Evolutionary conservation across 2,329 filamentous ascomycete species (phyloP).

Genomic region (Aspergillus intermedius): DNA sequence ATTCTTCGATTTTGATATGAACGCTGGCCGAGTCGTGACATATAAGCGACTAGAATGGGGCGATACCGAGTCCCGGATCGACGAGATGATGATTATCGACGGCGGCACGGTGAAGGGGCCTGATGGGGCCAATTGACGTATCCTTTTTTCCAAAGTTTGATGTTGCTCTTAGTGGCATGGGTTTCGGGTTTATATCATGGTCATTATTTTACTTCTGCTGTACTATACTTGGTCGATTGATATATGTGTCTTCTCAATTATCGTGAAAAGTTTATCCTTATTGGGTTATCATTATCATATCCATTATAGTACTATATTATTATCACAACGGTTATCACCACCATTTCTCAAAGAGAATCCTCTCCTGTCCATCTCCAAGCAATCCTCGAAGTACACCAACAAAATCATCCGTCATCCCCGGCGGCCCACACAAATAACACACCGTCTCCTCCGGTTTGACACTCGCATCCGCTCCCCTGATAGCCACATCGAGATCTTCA

Average conservation of each 20-base stretch:
- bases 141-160: background rate
- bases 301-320: background rate
- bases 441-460: constrained; percentile 35
- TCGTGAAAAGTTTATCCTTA: background rate
- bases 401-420: constrained; percentile 62
- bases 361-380: constrained; percentile 41
- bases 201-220: background rate
- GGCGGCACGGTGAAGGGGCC: constrained; percentile 46
- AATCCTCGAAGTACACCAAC: constrained; percentile 37
- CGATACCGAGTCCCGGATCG: constrained; percentile 45
- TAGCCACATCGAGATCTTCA: constrained; percentile 29
- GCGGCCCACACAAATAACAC: constrained; percentile 63
- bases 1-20: constrained; percentile 90
- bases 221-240: background rate
- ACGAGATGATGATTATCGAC: constrained; percentile 57
- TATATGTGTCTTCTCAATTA: background rate
- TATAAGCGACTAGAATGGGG: constrained; percentile 82
- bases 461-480: constrained; percentile 24
- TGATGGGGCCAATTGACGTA: constrained; percentile 1
- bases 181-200: background rate
- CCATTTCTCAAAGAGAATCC: constrained; percentile 58
- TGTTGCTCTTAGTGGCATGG: background rate
- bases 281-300: background rate
- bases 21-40: constrained; percentile 77
- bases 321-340: constrained; percentile 41